Conservation (phyloP, 2,329 filamentous ascomycete species). For the Aspergillus terreus region DNA sequence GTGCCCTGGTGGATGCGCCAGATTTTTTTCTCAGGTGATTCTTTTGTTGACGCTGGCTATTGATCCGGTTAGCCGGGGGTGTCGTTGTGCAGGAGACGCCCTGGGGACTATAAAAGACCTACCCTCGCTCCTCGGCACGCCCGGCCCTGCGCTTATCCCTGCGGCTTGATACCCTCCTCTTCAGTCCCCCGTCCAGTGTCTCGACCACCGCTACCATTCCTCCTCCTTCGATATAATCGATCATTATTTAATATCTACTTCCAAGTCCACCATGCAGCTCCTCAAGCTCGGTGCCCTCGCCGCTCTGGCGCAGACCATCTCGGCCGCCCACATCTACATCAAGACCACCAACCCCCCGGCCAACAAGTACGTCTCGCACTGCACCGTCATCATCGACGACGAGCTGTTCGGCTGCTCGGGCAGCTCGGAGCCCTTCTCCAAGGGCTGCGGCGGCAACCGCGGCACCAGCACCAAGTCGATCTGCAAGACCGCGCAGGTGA, state of each 20-base stretch:
- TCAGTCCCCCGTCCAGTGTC: background rate
- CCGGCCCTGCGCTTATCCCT: background rate
- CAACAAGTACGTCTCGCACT: slow-evolving; percentile 11
- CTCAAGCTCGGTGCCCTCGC: slow-evolving; percentile 10
- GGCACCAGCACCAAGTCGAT: slow-evolving; percentile 16
- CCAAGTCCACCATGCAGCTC: slow-evolving; percentile 5
- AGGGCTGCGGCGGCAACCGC: slow-evolving; percentile 21
- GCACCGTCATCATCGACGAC: slow-evolving; percentile 13
- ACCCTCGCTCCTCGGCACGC: background rate
- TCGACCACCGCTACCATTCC: background rate
- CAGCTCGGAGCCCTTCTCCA: slow-evolving; percentile 12
- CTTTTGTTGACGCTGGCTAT: background rate
- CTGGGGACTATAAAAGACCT: background rate
- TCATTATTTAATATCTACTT: too few relatives aligned
- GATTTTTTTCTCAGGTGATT: background rate
- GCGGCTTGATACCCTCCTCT: background rate
- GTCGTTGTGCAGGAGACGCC: background rate
- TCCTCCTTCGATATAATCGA: background rate
- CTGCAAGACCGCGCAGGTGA: slow-evolving; percentile 5
- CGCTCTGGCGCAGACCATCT: slow-evolving; percentile 12
- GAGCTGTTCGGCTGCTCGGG: slow-evolving; percentile 14
- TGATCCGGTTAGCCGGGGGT: background rate
- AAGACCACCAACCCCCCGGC: slow-evolving; percentile 12
- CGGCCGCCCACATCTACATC: slow-evolving; percentile 10
- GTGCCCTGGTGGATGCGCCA: background rate